Percentiles rank a stretch among this genome's conserved stretches.
Conservation (phyloP, 441 rosid species). For the Populus hybrid region DNA sequence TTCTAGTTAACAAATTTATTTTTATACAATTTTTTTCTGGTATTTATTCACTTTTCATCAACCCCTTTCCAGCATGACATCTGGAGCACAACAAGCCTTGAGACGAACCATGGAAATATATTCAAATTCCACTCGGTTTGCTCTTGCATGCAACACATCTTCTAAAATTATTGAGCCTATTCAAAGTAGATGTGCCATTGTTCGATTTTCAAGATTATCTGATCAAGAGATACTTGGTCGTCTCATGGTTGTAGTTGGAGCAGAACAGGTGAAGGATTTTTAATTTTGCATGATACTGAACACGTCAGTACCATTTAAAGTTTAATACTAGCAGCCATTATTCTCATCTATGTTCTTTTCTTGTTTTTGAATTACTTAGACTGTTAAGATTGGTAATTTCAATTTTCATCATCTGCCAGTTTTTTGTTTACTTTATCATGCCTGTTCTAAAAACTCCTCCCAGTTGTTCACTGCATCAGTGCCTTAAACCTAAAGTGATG, state of each 20-base stretch:
- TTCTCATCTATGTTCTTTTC: not conserved
- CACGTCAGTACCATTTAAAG: not conserved
- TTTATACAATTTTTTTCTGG: not conserved
- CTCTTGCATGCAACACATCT: conserved; percentile 88
- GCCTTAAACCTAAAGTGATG: not conserved
- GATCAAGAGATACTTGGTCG: conserved; percentile 90
- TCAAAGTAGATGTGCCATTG: conserved; percentile 97
- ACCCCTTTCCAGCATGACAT: conserved; percentile 71
- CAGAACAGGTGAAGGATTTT: conserved; percentile 61
- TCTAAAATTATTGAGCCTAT: conserved; percentile 93
- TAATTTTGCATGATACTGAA: conserved; percentile 3
- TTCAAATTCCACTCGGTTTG: conserved; percentile 89
- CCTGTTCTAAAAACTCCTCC: not conserved
- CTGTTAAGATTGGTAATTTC: not conserved
- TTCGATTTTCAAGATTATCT: conserved; percentile 89
- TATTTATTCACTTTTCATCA: not conserved
- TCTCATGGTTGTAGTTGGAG: conserved; percentile 79
- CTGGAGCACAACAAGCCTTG: conserved; percentile 96
- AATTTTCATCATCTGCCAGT: not conserved
- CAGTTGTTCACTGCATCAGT: not conserved
- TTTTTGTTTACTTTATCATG: not conserved
- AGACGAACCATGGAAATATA: conserved; percentile 97
- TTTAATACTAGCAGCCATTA: not conserved
- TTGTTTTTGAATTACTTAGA: not conserved
- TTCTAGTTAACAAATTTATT: not conserved